phyloP scores from a whole-genome alignment of 2,329 filamentous ascomycete species.

The Fusarium sp. region DNA sequence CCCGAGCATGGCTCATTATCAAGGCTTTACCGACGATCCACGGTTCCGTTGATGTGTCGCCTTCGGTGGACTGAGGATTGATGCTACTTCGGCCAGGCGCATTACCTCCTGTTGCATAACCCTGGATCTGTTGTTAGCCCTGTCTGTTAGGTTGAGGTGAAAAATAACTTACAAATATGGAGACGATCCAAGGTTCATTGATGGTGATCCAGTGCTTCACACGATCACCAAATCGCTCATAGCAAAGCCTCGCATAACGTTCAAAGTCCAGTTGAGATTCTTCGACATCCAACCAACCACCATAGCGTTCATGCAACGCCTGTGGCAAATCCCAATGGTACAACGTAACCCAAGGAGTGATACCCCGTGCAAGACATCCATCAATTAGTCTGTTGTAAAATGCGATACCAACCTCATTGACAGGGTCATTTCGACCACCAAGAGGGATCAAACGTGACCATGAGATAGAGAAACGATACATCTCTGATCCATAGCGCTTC shows the following conservation, averaged over 20 bases:
- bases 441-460: constrained; percentile 78
- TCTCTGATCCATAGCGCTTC: constrained; percentile 69
- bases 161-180: constrained; percentile 49
- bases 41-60: constrained; percentile 55
- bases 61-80: constrained; percentile 47
- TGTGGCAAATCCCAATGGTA: constrained; percentile 73
- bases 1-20: constrained; percentile 56
- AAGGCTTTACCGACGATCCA: constrained; percentile 56
- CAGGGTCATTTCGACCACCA: constrained; percentile 72
- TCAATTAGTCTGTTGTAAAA: constrained; percentile 74
- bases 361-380: constrained; percentile 68
- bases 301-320: constrained; percentile 55
- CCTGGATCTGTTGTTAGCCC: constrained; percentile 21
- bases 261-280: constrained; percentile 55
- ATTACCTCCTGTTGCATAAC: constrained; percentile 54
- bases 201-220: constrained; percentile 59
- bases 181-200: constrained; percentile 58
- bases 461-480: constrained; percentile 76
- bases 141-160: accelerated
- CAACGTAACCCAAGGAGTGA: constrained; percentile 73
- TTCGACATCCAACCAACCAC: constrained; percentile 53
- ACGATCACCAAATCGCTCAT: constrained; percentile 58
- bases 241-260: constrained; percentile 56
- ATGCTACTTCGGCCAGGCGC: constrained; percentile 53
- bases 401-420: constrained; percentile 73